These are phyloP conservation scores for Aspergillus hancockii DNA, from an alignment of 495 filamentous ascomycete species.

Conservation along the genomic window DNA sequence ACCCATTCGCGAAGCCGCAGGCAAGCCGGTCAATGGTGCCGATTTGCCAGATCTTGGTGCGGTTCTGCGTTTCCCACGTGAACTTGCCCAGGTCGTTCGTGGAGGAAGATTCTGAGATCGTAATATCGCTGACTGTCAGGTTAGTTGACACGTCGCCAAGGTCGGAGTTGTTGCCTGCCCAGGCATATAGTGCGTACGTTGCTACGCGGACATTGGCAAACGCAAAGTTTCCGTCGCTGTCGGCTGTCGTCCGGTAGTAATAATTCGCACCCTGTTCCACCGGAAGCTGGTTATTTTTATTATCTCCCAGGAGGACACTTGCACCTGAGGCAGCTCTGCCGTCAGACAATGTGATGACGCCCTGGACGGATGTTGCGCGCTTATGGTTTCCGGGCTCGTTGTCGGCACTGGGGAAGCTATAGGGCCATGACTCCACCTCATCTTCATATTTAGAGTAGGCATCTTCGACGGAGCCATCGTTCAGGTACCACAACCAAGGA, in stretches of 20 bases:
- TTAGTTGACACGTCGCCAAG: conserved; percentile 37
- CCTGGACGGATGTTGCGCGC: conserved; percentile 35
- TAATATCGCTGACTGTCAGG: conserved; percentile 32
- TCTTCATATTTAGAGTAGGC: conserved; percentile 25
- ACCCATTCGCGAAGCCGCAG: conserved; percentile 36
- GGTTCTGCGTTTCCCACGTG: conserved; percentile 23
- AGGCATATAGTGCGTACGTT: conserved; percentile 39
- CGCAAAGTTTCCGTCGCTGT: conserved; percentile 31
- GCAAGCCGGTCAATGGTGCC: conserved; percentile 40
- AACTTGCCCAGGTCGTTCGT: conserved; percentile 26
- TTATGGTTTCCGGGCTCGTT: conserved; percentile 23
- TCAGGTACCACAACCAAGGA: conserved; percentile 46
- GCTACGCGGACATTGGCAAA: conserved; percentile 36
- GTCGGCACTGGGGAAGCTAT: conserved; percentile 36
- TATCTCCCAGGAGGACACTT: conserved; percentile 42
- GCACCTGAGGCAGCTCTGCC: conserved; percentile 40
- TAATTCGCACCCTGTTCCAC: conserved; percentile 38
- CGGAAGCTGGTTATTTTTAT: conserved; percentile 28
- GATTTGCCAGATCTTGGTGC: conserved; percentile 37
- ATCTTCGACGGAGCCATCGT: conserved; percentile 37
- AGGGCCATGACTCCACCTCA: conserved; percentile 38
- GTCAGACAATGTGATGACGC: conserved; percentile 35
- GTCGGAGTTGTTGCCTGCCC: conserved; percentile 35
- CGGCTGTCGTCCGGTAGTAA: conserved; percentile 41
- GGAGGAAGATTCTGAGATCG: conserved; percentile 24